Evolutionary conservation across 768 basidiomycete species (phyloP).

Genomic region (Leucocoprinus birnbaumii): DNA sequence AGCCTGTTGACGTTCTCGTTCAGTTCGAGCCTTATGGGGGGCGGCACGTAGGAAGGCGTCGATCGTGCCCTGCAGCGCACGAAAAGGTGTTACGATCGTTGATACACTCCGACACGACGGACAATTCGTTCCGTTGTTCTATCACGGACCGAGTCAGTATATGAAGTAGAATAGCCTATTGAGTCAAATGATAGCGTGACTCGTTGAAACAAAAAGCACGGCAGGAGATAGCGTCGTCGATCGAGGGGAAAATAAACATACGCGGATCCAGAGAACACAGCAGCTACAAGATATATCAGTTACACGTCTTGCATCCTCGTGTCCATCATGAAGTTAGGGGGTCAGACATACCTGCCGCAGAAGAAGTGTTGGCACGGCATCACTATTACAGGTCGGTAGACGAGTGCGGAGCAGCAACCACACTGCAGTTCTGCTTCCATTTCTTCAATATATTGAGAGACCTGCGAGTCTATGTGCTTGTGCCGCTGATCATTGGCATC

Average conservation of each 20-base stretch:
- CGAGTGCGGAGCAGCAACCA: slow-evolving; percentile 80
- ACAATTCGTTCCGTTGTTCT: slow-evolving; percentile 87
- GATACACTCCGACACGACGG: slow-evolving; percentile 77
- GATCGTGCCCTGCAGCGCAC: slow-evolving; percentile 68
- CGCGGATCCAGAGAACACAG: slow-evolving; percentile 79
- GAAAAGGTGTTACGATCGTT: slow-evolving; percentile 66
- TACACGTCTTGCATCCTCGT: slow-evolving; percentile 5
- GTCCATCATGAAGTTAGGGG: not conserved
- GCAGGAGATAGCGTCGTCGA: not conserved
- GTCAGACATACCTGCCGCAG: slow-evolving; percentile 71
- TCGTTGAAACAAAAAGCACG: not conserved
- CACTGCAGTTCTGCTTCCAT: slow-evolving; percentile 77
- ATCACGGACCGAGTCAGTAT: slow-evolving; percentile 12
- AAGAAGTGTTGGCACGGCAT: slow-evolving; percentile 89
- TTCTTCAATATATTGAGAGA: slow-evolving; percentile 48
- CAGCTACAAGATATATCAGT: slow-evolving; percentile 44
- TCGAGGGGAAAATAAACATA: slow-evolving; percentile 38
- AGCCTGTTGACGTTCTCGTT: slow-evolving; percentile 74
- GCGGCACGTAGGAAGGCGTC: slow-evolving; percentile 70
- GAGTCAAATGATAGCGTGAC: not conserved
- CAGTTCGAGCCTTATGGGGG: slow-evolving; percentile 64
- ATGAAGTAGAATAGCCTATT: not conserved
- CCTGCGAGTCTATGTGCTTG: slow-evolving; percentile 3
- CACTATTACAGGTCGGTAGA: slow-evolving; percentile 80
- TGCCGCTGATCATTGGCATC: slow-evolving; percentile 19